A percentile compares a stretch with the other conserved stretches of the same genome.
Evolutionary conservation across 495 filamentous ascomycete species (phyloP).

Genomic region (Polyplosphaeria fusca): DNA sequence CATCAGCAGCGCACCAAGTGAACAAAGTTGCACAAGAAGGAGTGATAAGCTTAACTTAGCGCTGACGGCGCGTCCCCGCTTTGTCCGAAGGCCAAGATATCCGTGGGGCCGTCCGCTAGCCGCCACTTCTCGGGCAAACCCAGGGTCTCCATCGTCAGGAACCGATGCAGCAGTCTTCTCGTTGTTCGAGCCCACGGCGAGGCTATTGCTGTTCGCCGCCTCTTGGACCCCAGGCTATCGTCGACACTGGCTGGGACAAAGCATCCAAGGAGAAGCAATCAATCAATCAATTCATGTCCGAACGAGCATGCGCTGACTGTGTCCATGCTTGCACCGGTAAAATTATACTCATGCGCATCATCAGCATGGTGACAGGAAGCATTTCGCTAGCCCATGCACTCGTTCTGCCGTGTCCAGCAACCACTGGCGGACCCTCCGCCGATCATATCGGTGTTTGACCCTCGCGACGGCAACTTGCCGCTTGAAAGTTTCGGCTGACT

Average conservation of each 20-base stretch:
- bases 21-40: not conserved
- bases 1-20: not conserved
- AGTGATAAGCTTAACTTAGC: constrained; percentile 6
- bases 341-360: not conserved
- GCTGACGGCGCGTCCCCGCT: constrained; percentile 16
- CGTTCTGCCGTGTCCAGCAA: not conserved
- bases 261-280: not conserved
- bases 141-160: not conserved
- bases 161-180: not conserved
- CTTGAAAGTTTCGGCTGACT: not conserved
- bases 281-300: not conserved
- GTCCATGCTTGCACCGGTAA: not conserved
- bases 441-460: not conserved
- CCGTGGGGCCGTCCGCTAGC: constrained; percentile 13
- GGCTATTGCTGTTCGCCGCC: not conserved
- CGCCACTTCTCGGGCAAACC: not conserved
- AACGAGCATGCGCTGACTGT: not conserved
- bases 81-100: constrained; percentile 17
- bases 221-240: not conserved
- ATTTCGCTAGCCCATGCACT: not conserved
- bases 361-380: not conserved
- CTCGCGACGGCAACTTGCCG: not conserved
- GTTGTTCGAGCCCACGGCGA: not conserved
- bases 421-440: not conserved
- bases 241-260: not conserved